A percentile compares a stretch with the other conserved stretches of the same genome.
Conservation (phyloP, 2,329 filamentous ascomycete genomes). For the Cercospora sp. region DNA sequence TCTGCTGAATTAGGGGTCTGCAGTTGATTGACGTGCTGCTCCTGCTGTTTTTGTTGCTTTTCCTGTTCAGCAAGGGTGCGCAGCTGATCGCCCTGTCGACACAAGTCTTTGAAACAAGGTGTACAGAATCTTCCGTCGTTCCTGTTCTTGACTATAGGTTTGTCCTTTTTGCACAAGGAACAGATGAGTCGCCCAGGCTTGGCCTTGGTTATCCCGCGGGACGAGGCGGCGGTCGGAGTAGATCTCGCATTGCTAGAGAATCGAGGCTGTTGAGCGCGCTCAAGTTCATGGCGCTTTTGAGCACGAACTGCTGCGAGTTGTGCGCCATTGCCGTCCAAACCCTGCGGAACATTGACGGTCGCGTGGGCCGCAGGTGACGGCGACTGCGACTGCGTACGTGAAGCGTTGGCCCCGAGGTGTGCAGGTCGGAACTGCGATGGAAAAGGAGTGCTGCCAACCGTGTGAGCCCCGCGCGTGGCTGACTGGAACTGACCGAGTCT, state of each 20-base stretch:
- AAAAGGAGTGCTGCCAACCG: not conserved
- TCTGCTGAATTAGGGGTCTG: not conserved
- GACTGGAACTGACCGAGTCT: not conserved
- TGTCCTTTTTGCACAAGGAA: slow-evolving; percentile 13
- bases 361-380: not conserved
- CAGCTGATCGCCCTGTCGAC: not conserved
- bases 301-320: not conserved
- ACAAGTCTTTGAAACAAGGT: slow-evolving; percentile 12
- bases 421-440: not conserved
- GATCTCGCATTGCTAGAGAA: not conserved
- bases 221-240: not conserved
- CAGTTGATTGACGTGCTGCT: not conserved
- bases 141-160: slow-evolving; percentile 2
- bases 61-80: not conserved
- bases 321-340: not conserved
- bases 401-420: not conserved
- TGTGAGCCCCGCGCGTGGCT: not conserved
- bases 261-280: not conserved
- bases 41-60: not conserved
- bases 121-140: slow-evolving; percentile 22
- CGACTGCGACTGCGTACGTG: not conserved
- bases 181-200: slow-evolving; percentile 13
- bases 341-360: not conserved
- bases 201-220: not conserved
- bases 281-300: not conserved